Conservation (phyloP, 1,284 basidiomycete genomes). For the Pterula multifida region DNA sequence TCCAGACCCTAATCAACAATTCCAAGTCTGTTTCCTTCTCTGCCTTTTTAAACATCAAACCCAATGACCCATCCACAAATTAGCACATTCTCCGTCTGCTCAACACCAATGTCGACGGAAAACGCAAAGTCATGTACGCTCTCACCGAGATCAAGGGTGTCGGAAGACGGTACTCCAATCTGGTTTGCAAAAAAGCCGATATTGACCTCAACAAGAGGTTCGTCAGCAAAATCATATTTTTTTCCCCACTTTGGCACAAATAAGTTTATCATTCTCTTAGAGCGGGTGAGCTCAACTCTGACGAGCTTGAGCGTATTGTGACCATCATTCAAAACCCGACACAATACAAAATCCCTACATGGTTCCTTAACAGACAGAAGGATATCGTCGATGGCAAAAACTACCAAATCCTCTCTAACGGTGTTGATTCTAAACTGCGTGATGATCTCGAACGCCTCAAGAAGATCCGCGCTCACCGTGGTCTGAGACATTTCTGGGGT, state of each 20-base stretch:
- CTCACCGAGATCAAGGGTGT: constrained; percentile 99
- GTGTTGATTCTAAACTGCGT: constrained; percentile 96
- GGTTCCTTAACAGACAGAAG: constrained; percentile 99
- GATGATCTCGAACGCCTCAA: constrained; percentile 98
- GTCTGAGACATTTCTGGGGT: constrained; percentile 96
- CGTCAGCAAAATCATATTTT: neutral
- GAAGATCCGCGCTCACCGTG: constrained; percentile 99
- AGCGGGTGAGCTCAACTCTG: constrained; percentile 89
- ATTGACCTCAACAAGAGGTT: constrained; percentile 98
- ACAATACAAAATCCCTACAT: constrained; percentile 98
- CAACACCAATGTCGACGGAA: constrained; percentile 99
- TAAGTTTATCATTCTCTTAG: constrained; percentile 32
- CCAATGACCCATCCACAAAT: neutral
- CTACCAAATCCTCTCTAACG: constrained; percentile 93
- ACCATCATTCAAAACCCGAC: constrained; percentile 99
- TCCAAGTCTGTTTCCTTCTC: constrained; percentile 50
- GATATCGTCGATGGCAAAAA: constrained; percentile 98
- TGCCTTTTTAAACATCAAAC: neutral
- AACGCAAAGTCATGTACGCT: constrained; percentile 97
- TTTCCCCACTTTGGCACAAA: constrained; percentile 5
- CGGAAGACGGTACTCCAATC: constrained; percentile 95
- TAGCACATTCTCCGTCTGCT: constrained; percentile 97
- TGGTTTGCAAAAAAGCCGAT: constrained; percentile 99
- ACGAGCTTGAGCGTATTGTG: constrained; percentile 97
- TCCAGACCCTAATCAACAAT: constrained; percentile 86